Evolutionary conservation across 768 basidiomycete genomes (phyloP).

Genomic region (Rhodosporidiobolus sp.): DNA sequence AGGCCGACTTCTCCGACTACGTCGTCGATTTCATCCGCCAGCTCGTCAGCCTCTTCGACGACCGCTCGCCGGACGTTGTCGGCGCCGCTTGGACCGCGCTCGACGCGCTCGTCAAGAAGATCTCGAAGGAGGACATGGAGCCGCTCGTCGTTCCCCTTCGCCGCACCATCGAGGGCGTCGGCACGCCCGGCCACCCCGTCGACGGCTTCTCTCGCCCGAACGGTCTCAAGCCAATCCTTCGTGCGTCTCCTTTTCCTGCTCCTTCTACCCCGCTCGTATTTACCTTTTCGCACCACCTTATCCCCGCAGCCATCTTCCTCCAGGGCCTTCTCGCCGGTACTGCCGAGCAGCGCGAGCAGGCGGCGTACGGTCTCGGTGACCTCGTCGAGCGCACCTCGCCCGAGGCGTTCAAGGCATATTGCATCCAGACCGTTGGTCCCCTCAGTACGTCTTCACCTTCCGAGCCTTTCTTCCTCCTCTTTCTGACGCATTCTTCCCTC

Average conservation of each 20-base stretch:
- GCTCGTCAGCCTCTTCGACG: conserved; percentile 76
- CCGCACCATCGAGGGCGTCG: conserved; percentile 78
- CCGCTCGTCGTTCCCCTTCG: conserved; percentile 82
- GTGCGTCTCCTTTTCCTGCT: conserved; percentile 54
- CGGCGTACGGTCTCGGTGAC: conserved; percentile 93
- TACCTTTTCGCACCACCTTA: neutral
- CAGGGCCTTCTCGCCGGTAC: conserved; percentile 84
- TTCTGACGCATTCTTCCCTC: neutral
- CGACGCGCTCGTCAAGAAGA: conserved; percentile 80
- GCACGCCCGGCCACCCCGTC: conserved; percentile 69
- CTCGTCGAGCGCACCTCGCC: conserved; percentile 85
- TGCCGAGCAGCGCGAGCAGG: conserved; percentile 81
- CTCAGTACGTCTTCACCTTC: conserved; percentile 69
- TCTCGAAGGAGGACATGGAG: conserved; percentile 90
- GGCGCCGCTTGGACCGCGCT: conserved; percentile 77
- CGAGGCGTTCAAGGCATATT: conserved; percentile 84
- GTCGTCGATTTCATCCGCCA: conserved; percentile 92
- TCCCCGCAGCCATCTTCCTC: conserved; percentile 42
- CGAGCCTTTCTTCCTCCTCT: neutral
- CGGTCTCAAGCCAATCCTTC: conserved; percentile 76
- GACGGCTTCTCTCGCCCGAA: conserved; percentile 78
- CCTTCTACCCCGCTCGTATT: neutral
- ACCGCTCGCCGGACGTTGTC: conserved; percentile 57
- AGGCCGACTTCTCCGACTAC: conserved; percentile 77
- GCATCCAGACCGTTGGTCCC: conserved; percentile 91